Base-by-base conservation (phyloP, 805 yeast species). In the Yamadazyma paraphyllophila region DNA sequence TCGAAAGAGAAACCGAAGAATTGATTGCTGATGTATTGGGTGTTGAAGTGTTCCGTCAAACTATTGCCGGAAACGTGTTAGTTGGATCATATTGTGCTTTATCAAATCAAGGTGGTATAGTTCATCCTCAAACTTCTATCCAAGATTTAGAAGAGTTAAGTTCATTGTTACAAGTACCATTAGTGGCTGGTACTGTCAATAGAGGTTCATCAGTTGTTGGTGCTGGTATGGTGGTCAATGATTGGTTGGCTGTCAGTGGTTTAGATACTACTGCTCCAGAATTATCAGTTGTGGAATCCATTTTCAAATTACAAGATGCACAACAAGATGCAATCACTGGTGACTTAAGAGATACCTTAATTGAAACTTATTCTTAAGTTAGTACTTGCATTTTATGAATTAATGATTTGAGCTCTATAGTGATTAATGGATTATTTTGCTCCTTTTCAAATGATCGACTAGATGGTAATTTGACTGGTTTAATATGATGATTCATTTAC, bases 1-100 rank as follows among this genome's bases (percentile, higher is more conserved):
- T 94, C 55, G 99, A 94, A 76, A 85, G 99, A 66, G 99, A 94
- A 71, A 94, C 99, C 43, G 99, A 94, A 73, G 99, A 94, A 74
- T 75, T 94, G 58, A 94, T 94, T 63, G 96, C 98, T 38, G 99
- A 94, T 68, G 97, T 91, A 12, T 78, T 94, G 48, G 99, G 99
- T 49, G 99, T 94, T 44, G 99, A 94, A 72, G 99, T 94, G 38
- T 94, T 94, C 80, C 85, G 98, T 74, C 99, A 94, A 71, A 94
- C 99, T 39, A 91, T 94, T 58, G 97, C 99, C 11, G 97, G 97
- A 57, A 92, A 94, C 69, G 97, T 94, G 47, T 78, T 94, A 50
- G 99, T 94, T 44, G 99, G 99, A 47, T 87, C 96, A 6, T 94
- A 94, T 73, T 92, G 98, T 70, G 72, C 96, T 17, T 77, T 94